Evolutionary conservation across 192 early-diverging fungal species (phyloP), one percentile per base, ranked within the genome.

Genomic region (Mortierella antarctica): DNA sequence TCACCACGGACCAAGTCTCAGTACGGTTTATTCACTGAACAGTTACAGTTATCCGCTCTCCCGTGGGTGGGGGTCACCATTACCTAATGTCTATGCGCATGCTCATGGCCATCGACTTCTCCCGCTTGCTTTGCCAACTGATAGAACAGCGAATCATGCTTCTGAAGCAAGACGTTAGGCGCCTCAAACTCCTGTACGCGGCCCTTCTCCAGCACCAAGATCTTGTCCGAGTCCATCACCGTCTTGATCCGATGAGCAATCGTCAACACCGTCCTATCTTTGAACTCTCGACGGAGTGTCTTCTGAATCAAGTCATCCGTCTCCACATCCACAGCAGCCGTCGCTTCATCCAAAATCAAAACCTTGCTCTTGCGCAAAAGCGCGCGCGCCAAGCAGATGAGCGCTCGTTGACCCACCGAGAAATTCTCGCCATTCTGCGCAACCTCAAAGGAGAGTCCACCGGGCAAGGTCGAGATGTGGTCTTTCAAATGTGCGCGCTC

Each of bases 231-330:
- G 61, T 91, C 92, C 57, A 93, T 92, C 15, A 97, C 89, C 1
- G 95, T 95, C 66, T 89, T 86, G 53, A 96, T 61, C 12, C 96
- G 90, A 66, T 98, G 97, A 2, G 97, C 97, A 79, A 98, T 95
- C 61, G 90, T 92, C 46, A 98, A 70, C 58, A 97, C 80, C 5
- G 97, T 98, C 20, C 88, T 86, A 46, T 91, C 83, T 17, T 83
- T 86, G 83, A 96, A 94, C 67, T 89, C 85, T n/a, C 88, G 85
- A 39, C 91, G 87, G 63, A 98, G 95, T 0, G 96, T 93, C n/a
- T 84, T 81, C 86, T 98, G 96, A 78, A 98, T 97, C 15, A 85
- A 77, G 41, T 86, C 85, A 68, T 98, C 96, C 0, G 94, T 96
- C 57, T 89, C 85, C 63, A 91, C 90, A 79, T 98, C 96, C 2